Conservation (phyloP, 441 rosid genomes). For the Hura crepitans region DNA sequence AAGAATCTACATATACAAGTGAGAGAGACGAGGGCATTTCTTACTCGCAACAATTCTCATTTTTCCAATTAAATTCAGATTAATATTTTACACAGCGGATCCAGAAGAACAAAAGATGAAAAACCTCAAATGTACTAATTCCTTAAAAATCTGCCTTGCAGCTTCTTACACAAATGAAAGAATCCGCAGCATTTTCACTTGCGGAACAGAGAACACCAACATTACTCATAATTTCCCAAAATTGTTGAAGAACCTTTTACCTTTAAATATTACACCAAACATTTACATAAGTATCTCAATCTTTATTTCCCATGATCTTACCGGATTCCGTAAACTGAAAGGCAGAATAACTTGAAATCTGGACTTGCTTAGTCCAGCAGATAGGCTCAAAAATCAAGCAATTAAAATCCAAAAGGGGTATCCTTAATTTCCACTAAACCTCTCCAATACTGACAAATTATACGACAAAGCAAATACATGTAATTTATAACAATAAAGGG, state of each 20-base stretch:
- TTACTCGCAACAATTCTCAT: background rate
- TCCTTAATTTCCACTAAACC: background rate
- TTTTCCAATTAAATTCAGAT: background rate
- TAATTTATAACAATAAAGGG: background rate
- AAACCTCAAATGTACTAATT: background rate
- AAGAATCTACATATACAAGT: background rate
- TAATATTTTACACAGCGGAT: conserved; percentile 1
- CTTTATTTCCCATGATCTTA: background rate
- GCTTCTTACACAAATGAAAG: background rate
- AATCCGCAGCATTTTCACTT: conserved; percentile 11
- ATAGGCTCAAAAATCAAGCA: background rate
- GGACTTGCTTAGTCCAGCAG: conserved; percentile 3
- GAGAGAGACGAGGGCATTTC: too few relatives aligned
- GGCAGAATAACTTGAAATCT: conserved; percentile 3
- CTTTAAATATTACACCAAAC: background rate
- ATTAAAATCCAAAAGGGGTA: conserved; percentile 1
- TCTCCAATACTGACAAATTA: background rate
- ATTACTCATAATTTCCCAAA: conserved; percentile 10
- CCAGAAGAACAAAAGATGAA: background rate
- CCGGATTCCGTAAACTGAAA: conserved; percentile 4
- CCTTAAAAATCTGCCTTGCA: background rate
- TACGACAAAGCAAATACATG: too few relatives aligned
- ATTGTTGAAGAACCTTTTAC: conserved; percentile 19
- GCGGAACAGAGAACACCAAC: background rate
- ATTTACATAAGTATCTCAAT: conserved; percentile 8